A percentile compares a stretch with the other conserved stretches of the same genome.
These are phyloP conservation scores for Stipa capillata DNA, from an alignment of 176 grass and related monocot genomes.

Conservation along the genomic window DNA sequence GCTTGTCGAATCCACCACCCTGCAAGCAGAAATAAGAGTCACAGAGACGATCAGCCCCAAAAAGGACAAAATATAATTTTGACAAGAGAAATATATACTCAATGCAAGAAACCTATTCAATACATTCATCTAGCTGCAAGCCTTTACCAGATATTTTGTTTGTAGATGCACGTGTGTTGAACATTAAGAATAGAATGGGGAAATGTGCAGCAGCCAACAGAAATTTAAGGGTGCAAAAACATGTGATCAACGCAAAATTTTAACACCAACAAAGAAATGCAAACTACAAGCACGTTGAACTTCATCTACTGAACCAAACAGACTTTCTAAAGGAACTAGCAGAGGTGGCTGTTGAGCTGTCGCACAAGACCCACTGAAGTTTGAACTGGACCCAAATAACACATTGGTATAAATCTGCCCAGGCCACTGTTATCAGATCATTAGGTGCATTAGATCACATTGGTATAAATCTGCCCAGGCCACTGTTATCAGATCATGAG, in stretches of 20 bases:
- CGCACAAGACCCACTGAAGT: too few species aligned
- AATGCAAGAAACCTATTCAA: neutral
- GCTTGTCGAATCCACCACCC: constrained; percentile 78
- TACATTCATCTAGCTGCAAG: neutral
- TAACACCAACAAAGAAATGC: neutral
- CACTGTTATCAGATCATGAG: too few species aligned
- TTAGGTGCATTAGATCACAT: too few species aligned
- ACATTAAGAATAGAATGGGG: neutral
- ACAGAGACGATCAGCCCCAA: neutral
- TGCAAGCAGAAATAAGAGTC: constrained; percentile 15
- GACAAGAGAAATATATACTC: neutral
- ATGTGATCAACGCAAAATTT: neutral
- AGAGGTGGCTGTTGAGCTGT: too few species aligned
- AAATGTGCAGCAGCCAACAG: neutral
- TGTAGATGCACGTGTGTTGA: neutral
- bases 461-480: too few species aligned
- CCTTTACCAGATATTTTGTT: neutral
- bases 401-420: too few species aligned
- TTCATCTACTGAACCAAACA: neutral
- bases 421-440: too few species aligned
- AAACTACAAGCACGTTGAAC: neutral
- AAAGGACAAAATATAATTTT: neutral
- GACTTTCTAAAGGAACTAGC: too few species aligned
- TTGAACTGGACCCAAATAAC: too few species aligned
- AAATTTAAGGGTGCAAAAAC: neutral